Base-by-base conservation (phyloP, 305 asterid species). In the Solanum aculeatissimum region DNA sequence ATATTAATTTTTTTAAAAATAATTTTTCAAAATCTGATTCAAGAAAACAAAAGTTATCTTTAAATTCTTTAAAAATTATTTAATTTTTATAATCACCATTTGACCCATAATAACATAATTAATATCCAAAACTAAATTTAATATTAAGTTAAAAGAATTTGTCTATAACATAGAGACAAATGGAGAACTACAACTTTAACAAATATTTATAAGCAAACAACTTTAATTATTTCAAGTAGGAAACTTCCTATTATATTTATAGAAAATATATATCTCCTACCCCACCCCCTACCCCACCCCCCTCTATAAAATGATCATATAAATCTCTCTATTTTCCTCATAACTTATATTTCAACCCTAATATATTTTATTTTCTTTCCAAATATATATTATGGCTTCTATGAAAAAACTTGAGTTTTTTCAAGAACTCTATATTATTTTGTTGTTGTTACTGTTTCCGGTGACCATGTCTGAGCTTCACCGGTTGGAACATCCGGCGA, bases 401-500 rank as follows among this genome's bases (percentile, higher is more conserved):
- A 53, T 38, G 42, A 42, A 74, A 43, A 60, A 45, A 25, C 14
- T 63, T 4, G 10, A 77, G 49, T 66, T 43, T 45, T 54, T 58
- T 51, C 38, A 49, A 9, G 9, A 3, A 47, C 83, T 66, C n/a
- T 9, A 35, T 82, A 2, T 57, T 21, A 43, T 38, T 1, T 38
- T 79, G 13, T 25, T 85, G n/a, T 81, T 82, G 47, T 38, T 58
- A 7, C 43, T 57, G 40, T 5, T 69, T 69, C 16, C 15, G n/a
- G 9, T 2, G 7, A 69, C 80, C 60, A 65, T 78, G 9, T 91
- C 89, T 4, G 90, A 90, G 85, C 87, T 93, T 77, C 87, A 82
- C 63, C 86, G 95, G 7, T 78, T 90, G n/a, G 85, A 89, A 32
- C 90, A 91, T 54, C 85, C 91, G 15, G 40, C 83, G 14, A 91